Base-by-base conservation (phyloP, 1,284 basidiomycete genomes). In the Microstroma glucosiphilum region DNA sequence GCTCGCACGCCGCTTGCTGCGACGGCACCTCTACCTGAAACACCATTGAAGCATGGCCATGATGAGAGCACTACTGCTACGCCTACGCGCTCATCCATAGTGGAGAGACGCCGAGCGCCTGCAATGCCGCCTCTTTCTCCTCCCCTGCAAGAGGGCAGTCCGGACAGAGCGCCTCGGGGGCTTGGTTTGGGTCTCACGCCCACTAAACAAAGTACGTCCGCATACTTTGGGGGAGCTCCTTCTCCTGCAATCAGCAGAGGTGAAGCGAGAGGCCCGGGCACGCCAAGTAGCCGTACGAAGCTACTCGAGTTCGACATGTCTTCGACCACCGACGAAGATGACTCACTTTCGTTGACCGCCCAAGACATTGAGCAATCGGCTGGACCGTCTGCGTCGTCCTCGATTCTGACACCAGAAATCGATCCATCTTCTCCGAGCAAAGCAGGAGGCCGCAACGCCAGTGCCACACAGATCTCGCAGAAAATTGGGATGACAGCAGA, bases 1-100 rank as follows among this genome's bases (percentile, higher is more conserved):
- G 66, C 72, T 0, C 63, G 68, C 21, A 74, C 72, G 9, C 72
- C 72, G 6, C 65, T 74, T 37, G 71, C 69, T 61, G 72, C 72
- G 4, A 68, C 71, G 1, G 68, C 71, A 41, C 67, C 72, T 3
- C 67, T 67, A 19, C 72, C 72, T 0, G 71, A 72, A 57, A 74
- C 72, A 7, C 72, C 72, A 3, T 63, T 74, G 42, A 74, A 74
- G 63, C 66, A 62, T 48, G 21, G 13, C 66, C 17, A 62, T 25
- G 53, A 30, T 13, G 59, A 30, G 37, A 26, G 55, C n/a, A 15
- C 17, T 61, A 4, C 58, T 37, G 12, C n/a, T 41, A 25, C 56
- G 37, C 13, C 60, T 9, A 11, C 42, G 8, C 25, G 56, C 40
- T 21, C n/a, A 26, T 30, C 56, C 58, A n/a, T 26, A n/a, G 23